Base-by-base conservation (phyloP, 2,329 filamentous ascomycete genomes). In the Nemania serpens region DNA sequence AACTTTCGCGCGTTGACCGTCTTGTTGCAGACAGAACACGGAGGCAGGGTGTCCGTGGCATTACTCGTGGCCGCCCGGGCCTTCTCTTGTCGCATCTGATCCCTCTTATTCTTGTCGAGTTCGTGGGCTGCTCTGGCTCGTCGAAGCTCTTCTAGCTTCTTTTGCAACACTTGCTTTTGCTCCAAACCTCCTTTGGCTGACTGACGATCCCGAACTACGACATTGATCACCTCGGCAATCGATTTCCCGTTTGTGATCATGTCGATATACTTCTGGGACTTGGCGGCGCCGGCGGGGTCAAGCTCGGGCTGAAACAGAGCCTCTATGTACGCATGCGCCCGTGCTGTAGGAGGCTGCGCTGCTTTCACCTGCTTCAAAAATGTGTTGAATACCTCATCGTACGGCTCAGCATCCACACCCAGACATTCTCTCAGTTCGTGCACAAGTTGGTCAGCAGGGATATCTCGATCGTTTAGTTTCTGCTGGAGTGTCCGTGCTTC, bases 71-170 rank as follows among this genome's bases (percentile, higher is more conserved):
- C 68, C 3, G 68, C 70, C 48, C 75, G 68, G 17, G 70, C 75
- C 66, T 78, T 80, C 68, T 82, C 80, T 73, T 81, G 79, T 48
- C 69, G 66, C 11, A 66, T 59, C 52, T 74, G 72, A 36, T 74
- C 69, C 55, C 67, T 70, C 57, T 73, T 73, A 9, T 69, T 67
- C 63, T 70, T 71, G 41, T 64, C 67, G 10, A 70, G 62, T 22
- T 74, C 71, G 48, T 76, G 72, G 9, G 80, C 80, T 59, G 75
- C 78, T 68, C 78, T 81, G 29, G 81, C 81, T 58, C 81, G 74
- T 17, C 75, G 75, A 3, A 83, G 74, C 66, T 82, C 81, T 57
- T 81, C 78, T 2, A 83, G 70, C 10, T 79, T 76, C 54, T 70
- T 70, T 36, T 71, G 67, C 9, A 73, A 68, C 56, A 66, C 66